Evolutionary conservation across 805 yeast genomes (phyloP), one percentile per base, ranked within the genome.

Genomic region (Tetrapisispora iriomotensis): DNA sequence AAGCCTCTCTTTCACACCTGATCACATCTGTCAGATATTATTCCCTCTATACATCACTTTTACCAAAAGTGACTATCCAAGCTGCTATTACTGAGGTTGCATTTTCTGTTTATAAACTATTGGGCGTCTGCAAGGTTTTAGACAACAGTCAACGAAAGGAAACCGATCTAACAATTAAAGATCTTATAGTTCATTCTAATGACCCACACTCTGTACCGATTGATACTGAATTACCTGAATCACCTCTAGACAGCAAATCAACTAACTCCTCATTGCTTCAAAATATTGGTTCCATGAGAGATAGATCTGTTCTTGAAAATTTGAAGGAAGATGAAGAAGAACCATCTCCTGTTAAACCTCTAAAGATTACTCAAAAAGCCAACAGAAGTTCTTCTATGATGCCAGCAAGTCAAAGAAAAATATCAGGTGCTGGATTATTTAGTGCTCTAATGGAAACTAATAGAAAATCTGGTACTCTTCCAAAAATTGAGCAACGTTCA

Each of bases 21-120:
- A 75, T 90, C 31, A 78, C 95, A 2, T 71, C 86, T 1, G 74
- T 88, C 1, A 71, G 95, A 50, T 84, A 85, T 54, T 82, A 67
- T 57, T 75, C 82, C 1, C 62, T 77, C 9, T 79, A 82, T 48
- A 64, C 72, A 3, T 29, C 39, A 9, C 51, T 82, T 3, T 60
- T 85, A 40, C 95, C 96, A 0, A 71, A 70, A 38, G 62, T 81
- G 14, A 71, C 86, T 2, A 70, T 87, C 15, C 81, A 84, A 58
- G 72, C 86, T 18, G 79, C 96, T 0, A 64, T 84, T 8, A 72
- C 82, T 30, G 95, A 86, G 51, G 64, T 87, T 23, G 70, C 80
- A 8, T 80, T 77, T 53, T 62, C 79, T 2, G 64, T 79, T 20
- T 79, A 82, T 51, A 82, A 79, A 45, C 67, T 79, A 41, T 52